Conservation (phyloP, 768 basidiomycete species). For the Bullera alba region DNA sequence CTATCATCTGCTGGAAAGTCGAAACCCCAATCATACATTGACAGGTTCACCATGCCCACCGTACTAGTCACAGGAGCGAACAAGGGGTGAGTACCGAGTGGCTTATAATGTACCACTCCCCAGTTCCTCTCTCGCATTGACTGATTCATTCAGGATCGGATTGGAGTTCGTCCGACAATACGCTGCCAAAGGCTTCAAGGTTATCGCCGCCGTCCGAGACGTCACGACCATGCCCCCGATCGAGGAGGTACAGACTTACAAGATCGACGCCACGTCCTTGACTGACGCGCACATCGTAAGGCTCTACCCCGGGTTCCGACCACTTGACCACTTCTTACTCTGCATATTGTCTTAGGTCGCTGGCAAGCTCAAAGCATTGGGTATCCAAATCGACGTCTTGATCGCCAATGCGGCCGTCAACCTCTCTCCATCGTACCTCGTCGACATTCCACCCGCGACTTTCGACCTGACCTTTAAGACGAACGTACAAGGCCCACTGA, state of each 20-base stretch:
- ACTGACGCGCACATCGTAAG: slow-evolving; percentile 1
- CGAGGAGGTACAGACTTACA: slow-evolving; percentile 1
- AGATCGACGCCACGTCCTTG: background rate
- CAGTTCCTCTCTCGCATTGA: background rate
- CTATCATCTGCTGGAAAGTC: no score
- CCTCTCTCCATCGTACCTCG: background rate
- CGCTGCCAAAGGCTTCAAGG: slow-evolving; percentile 2
- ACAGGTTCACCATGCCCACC: slow-evolving; percentile 8
- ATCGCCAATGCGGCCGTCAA: background rate
- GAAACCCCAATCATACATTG: no score
- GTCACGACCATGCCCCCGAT: slow-evolving; percentile 1
- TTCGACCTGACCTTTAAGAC: background rate
- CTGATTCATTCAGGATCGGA: background rate
- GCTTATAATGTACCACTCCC: no score
- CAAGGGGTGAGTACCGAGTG: slow-evolving; percentile 11
- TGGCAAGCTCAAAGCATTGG: background rate
- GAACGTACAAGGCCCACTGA: background rate
- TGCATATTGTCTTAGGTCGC: background rate
- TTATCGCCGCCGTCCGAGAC: slow-evolving; percentile 8
- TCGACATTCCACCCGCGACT: background rate
- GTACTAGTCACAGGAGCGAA: slow-evolving; percentile 10
- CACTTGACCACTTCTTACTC: no score
- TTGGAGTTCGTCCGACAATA: background rate
- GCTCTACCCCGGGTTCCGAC: background rate
- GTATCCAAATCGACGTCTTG: background rate